Conservation (phyloP, 2,329 filamentous ascomycete genomes). For the Bipolaris cookei region DNA sequence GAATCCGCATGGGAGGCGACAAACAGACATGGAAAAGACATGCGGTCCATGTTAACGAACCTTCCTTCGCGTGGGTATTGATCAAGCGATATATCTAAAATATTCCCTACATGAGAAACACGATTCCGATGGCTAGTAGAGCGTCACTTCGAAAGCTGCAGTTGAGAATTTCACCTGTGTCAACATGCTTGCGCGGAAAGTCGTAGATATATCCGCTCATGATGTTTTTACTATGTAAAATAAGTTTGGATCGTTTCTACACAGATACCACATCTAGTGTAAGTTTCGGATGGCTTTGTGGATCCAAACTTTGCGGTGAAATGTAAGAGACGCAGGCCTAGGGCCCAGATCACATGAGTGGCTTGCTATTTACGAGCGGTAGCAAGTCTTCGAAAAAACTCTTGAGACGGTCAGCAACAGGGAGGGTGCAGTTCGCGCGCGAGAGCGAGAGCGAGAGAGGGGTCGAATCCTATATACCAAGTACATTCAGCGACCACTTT, state of each 20-base stretch:
- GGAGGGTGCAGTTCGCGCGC: slow-evolving; percentile 17
- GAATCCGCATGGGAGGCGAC: too few species aligned
- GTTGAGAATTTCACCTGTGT: too few species aligned
- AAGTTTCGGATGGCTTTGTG: slow-evolving; percentile 17
- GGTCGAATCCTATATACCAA: slow-evolving; percentile 20
- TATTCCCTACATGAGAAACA: background rate
- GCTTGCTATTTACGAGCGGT: slow-evolving; percentile 17
- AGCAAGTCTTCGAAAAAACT: slow-evolving; percentile 10
- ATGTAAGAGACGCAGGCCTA: slow-evolving; percentile 22
- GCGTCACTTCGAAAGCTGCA: background rate
- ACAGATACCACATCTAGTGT: too few species aligned
- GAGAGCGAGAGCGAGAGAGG: slow-evolving; percentile 14
- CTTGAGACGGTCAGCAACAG: slow-evolving; percentile 17
- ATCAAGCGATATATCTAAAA: too few species aligned
- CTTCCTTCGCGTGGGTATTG: background rate
- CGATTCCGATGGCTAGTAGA: background rate
- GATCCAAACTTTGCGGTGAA: slow-evolving; percentile 13
- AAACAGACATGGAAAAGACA: background rate
- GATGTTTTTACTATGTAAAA: too few species aligned
- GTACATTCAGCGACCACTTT: slow-evolving; percentile 20
- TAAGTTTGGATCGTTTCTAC: too few species aligned
- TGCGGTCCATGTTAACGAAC: background rate
- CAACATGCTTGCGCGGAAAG: too few species aligned
- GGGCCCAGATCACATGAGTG: slow-evolving; percentile 14
- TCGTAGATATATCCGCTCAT: too few species aligned